These are phyloP conservation scores for Paramecium octaurelia DNA, from an alignment of 73 alveolate genomes.

Conservation along the genomic window DNA sequence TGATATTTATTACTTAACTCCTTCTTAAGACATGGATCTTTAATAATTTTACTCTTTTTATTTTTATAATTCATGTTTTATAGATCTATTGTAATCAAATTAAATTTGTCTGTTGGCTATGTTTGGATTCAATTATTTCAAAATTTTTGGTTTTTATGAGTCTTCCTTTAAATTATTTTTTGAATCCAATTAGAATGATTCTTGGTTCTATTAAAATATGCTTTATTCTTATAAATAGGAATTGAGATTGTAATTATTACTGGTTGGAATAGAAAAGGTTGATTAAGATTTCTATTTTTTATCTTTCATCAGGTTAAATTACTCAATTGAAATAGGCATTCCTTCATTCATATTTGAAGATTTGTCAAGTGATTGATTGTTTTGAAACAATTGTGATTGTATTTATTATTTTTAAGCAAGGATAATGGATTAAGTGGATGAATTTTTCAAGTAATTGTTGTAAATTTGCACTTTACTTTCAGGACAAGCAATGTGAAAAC, in stretches of 20 bases:
- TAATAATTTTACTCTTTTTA: background rate
- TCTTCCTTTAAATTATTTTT: background rate
- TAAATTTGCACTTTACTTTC: background rate
- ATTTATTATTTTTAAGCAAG: background rate
- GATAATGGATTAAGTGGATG: background rate
- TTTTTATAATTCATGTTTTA: background rate
- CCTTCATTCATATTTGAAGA: background rate
- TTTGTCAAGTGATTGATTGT: constrained; percentile 21
- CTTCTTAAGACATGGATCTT: constrained; percentile 29
- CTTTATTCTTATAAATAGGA: constrained; percentile 18
- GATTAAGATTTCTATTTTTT: constrained; percentile 27
- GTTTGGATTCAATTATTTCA: background rate
- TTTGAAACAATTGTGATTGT: background rate
- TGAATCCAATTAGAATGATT: background rate
- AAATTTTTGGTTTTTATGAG: background rate
- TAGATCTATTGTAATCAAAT: background rate
- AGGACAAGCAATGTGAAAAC: constrained; percentile 12
- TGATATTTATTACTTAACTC: background rate
- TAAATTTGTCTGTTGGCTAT: background rate
- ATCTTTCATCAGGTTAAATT: constrained; percentile 12
- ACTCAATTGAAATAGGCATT: background rate
- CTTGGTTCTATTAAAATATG: constrained; percentile 16
- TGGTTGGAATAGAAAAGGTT: constrained; percentile 8
- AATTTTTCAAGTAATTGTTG: background rate
- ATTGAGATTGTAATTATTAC: background rate